Evolutionary conservation across 768 basidiomycete species (phyloP).

Genomic region (Boletus rex-veris): DNA sequence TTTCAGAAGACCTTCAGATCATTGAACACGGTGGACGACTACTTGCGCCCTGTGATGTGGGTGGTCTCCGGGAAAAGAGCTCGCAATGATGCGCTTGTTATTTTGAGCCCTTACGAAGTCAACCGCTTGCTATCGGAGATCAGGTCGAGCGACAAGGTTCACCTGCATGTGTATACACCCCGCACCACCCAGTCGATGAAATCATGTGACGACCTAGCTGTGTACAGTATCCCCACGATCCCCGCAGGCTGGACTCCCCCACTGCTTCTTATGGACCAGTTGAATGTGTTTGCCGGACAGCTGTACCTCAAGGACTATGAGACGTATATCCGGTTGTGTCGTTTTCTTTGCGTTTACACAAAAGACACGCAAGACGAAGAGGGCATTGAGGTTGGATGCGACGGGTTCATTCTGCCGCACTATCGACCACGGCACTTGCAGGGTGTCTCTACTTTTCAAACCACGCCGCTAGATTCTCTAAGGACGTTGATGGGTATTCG

Average conservation of each 20-base stretch:
- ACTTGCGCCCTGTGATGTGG: no score
- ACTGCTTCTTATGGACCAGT: slow-evolving; percentile 9
- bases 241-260: background rate
- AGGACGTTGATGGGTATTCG: slow-evolving; percentile 24
- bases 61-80: no score
- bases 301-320: slow-evolving; percentile 29
- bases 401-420: slow-evolving; percentile 22
- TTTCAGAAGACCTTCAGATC: no score
- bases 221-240: slow-evolving; percentile 8
- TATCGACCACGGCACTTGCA: slow-evolving; percentile 8
- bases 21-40: no score
- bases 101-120: no score
- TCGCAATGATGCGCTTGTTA: no score
- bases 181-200: slow-evolving; percentile 32
- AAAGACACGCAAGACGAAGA: slow-evolving; percentile 10
- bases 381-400: slow-evolving; percentile 2
- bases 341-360: slow-evolving; percentile 25
- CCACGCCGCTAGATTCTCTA: slow-evolving; percentile 34
- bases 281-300: slow-evolving; percentile 34
- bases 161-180: slow-evolving; percentile 20
- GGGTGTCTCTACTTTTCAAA: slow-evolving; percentile 26
- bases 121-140: no score
- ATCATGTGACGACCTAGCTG: slow-evolving; percentile 34
- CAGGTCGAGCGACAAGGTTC: no score
- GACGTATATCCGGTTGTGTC: slow-evolving; percentile 27